Evolutionary conservation across 2,329 filamentous ascomycete genomes (phyloP).

Genomic region (Cyclaneusma minus): DNA sequence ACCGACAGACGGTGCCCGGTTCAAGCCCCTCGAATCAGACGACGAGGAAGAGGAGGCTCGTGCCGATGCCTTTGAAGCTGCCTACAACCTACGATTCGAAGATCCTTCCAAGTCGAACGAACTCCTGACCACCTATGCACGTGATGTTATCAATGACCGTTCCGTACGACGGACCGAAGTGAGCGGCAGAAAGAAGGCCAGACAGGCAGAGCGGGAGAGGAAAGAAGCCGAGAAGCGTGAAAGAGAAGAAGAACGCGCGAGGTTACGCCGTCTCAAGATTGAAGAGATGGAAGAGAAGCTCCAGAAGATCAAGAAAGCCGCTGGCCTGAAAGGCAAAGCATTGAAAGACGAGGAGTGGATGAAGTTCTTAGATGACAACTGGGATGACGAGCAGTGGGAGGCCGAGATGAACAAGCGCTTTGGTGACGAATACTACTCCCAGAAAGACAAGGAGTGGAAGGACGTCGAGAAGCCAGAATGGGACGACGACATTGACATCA

Average conservation of each 20-base stretch:
- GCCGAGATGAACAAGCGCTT: slow-evolving; percentile 79
- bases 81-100: slow-evolving; percentile 94
- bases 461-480: slow-evolving; percentile 71
- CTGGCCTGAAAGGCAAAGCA: slow-evolving; percentile 54
- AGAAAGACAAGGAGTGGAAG: slow-evolving; percentile 41
- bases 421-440: slow-evolving; percentile 79
- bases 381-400: slow-evolving; percentile 84
- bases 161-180: slow-evolving; percentile 77
- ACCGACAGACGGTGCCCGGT: slow-evolving; percentile 46
- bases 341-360: slow-evolving; percentile 69
- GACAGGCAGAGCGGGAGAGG: slow-evolving; percentile 62
- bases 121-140: slow-evolving; percentile 72
- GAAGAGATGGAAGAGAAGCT: slow-evolving; percentile 84
- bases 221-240: slow-evolving; percentile 67
- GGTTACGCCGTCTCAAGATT: slow-evolving; percentile 73
- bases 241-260: slow-evolving; percentile 65
- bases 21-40: slow-evolving; percentile 81
- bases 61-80: slow-evolving; percentile 79
- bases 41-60: slow-evolving; percentile 55
- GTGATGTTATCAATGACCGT: slow-evolving; percentile 67
- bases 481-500: slow-evolving; percentile 97
- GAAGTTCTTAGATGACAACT: slow-evolving; percentile 71
- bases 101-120: slow-evolving; percentile 81
- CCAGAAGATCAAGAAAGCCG: slow-evolving; percentile 75
- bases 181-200: slow-evolving; percentile 58